Evolutionary conservation across 176 grass and related monocot genomes (phyloP).

Genomic region (Typha latifolia): DNA sequence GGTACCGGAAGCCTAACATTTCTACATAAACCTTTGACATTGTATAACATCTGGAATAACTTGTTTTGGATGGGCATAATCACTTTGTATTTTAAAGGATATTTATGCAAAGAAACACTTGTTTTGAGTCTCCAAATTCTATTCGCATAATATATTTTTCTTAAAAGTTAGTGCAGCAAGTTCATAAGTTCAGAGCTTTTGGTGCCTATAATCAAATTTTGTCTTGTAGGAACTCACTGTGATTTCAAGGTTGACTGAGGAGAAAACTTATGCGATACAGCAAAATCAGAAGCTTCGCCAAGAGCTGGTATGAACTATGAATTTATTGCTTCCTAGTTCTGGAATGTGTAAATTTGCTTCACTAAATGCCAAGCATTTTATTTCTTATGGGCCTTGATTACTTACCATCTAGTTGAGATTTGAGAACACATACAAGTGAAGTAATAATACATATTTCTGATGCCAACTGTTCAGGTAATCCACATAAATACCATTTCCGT

Average conservation of each 20-base stretch:
- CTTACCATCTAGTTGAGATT: neutral
- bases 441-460: too few relatives aligned
- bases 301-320: constrained; percentile 79
- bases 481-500: neutral
- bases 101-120: too few relatives aligned
- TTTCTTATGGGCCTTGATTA: constrained; percentile 6
- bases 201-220: constrained; percentile 9
- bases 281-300: constrained; percentile 86
- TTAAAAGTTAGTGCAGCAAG: neutral
- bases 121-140: neutral
- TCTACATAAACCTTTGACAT: too few relatives aligned
- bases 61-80: neutral
- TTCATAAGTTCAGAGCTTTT: constrained; percentile 11
- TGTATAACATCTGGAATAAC: too few relatives aligned
- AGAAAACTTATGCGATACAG: constrained; percentile 71
- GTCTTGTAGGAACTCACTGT: constrained; percentile 34
- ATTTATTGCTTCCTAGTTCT: constrained; percentile 10
- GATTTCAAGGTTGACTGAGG: constrained; percentile 72
- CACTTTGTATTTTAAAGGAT: constrained; percentile 11
- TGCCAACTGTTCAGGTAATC: neutral
- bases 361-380: neutral
- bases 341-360: too few relatives aligned
- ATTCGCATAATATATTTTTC: neutral
- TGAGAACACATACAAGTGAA: neutral
- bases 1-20: too few relatives aligned